These are phyloP conservation scores for Dalbergia cultrata DNA, from an alignment of 306 rosid genomes.

Conservation along the genomic window DNA sequence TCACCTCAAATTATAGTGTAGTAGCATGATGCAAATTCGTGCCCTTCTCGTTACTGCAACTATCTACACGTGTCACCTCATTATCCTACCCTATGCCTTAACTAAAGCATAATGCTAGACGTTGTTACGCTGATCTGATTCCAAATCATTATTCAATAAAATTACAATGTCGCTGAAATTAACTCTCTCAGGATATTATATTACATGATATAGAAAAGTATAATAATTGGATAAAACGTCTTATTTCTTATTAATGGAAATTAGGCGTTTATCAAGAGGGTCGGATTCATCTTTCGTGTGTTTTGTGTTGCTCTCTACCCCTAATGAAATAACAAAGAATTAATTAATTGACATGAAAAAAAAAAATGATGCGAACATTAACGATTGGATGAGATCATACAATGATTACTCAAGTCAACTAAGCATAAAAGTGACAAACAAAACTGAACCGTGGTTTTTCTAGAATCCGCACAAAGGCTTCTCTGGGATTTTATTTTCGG, in stretches of 20 bases:
- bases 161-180: no score
- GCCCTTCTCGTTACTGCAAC: no score
- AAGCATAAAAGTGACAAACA: neutral
- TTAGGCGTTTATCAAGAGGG: neutral
- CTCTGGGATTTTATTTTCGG: slow-evolving; percentile 33
- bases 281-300: neutral
- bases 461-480: neutral
- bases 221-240: neutral
- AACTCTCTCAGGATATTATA: no score
- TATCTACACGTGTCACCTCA: no score
- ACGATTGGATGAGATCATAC: neutral
- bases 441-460: neutral
- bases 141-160: no score
- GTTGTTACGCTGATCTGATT: no score
- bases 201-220: no score
- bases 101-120: no score
- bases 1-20: no score
- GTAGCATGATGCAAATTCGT: no score
- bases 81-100: no score
- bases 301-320: neutral
- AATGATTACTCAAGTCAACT: neutral
- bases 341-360: neutral
- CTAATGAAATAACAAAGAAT: neutral
- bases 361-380: neutral
- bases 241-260: neutral